Conservation (phyloP, 1,284 basidiomycete species). For the Malassezia pachydermatis region DNA sequence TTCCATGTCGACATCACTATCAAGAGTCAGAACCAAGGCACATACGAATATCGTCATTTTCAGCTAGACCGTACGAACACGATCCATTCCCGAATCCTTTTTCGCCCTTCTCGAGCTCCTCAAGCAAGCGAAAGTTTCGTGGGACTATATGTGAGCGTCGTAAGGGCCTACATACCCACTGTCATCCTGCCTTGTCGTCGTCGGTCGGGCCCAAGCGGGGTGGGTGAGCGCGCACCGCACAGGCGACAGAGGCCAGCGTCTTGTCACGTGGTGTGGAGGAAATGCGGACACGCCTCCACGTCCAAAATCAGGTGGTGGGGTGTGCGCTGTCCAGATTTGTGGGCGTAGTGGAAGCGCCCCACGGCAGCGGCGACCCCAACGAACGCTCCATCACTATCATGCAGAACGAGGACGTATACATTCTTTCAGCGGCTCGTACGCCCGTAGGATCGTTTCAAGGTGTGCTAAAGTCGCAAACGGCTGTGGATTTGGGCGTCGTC, state of each 20-base stretch:
- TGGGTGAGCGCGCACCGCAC: background rate
- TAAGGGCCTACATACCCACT: conserved; percentile 1
- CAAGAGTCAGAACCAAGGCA: background rate
- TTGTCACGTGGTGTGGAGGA: background rate
- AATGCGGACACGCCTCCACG: too few relatives aligned
- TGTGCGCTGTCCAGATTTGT: too few relatives aligned
- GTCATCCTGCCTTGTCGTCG: conserved; percentile 8
- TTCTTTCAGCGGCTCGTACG: conserved; percentile 86
- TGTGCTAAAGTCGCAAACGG: conserved; percentile 72
- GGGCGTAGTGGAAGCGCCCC: too few relatives aligned
- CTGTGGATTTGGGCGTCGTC: conserved; percentile 75
- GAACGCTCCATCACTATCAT: too few relatives aligned
- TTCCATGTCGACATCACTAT: conserved; percentile 86
- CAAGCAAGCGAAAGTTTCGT: conserved; percentile 74
- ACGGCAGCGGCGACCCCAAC: too few relatives aligned
- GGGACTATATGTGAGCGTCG: conserved; percentile 59
- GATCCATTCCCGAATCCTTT: conserved; percentile 97
- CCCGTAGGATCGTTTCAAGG: conserved; percentile 91
- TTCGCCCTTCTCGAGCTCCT: conserved; percentile 98
- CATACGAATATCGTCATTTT: conserved; percentile 43
- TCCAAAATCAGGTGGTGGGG: too few relatives aligned
- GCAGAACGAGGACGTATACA: conserved; percentile 78
- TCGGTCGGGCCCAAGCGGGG: background rate
- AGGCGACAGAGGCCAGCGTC: background rate
- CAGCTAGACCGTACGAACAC: conserved; percentile 69